These are phyloP conservation scores for Flaveria brownii DNA, from an alignment of 129 eudicot genomes.

Conservation along the genomic window DNA sequence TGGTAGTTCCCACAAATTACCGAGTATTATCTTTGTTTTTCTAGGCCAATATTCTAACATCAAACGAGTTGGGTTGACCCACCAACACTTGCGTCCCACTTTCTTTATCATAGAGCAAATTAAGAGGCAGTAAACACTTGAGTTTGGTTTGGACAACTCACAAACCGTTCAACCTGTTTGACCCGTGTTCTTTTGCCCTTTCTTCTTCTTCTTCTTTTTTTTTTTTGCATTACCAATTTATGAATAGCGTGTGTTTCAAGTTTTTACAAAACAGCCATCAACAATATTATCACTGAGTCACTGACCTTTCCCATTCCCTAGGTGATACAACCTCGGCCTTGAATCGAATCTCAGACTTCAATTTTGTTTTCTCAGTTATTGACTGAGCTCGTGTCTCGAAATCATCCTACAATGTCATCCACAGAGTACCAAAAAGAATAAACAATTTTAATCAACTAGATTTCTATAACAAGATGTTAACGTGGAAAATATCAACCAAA, in stretches of 20 bases:
- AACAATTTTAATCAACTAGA: neutral
- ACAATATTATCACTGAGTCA: constrained; percentile 32
- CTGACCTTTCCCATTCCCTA: constrained; percentile 93
- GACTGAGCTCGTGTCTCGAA: constrained; percentile 87
- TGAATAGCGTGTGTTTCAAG: neutral
- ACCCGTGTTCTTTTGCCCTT: too few relatives aligned
- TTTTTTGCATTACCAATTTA: neutral
- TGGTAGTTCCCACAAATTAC: too few relatives aligned
- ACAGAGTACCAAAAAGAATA: constrained; percentile 2
- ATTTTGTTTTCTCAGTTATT: constrained; percentile 71
- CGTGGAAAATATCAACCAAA: neutral
- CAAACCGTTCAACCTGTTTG: too few relatives aligned
- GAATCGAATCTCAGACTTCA: constrained; percentile 85
- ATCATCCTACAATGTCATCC: constrained; percentile 63
- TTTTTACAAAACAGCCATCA: constrained; percentile 1
- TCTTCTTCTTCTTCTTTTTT: too few relatives aligned
- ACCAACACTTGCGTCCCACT: neutral
- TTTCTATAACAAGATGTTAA: constrained; percentile 15
- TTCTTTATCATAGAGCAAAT: neutral
- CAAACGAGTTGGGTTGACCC: neutral
- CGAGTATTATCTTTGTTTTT: too few relatives aligned
- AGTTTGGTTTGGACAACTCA: too few relatives aligned
- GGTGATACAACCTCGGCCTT: constrained; percentile 89
- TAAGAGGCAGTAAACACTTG: too few relatives aligned
- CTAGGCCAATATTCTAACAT: too few relatives aligned